Percentiles rank a stretch among this genome's conserved stretches.
phyloP scores from a whole-genome alignment of 2,329 filamentous ascomycete genomes.

The Calonectria pauciramosa region DNA sequence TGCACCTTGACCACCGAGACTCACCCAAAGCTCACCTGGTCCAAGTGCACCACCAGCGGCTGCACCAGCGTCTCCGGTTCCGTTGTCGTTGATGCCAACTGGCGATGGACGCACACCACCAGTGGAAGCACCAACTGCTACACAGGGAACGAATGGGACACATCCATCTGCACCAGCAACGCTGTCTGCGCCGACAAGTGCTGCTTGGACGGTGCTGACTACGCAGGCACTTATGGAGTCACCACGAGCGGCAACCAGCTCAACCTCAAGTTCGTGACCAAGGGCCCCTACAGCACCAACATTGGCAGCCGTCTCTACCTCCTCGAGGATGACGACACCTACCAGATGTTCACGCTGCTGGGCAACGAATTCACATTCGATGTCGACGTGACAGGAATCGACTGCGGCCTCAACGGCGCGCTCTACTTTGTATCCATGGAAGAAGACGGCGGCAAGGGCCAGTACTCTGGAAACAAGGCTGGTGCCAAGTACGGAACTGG shows the following conservation, averaged over 20 bases:
- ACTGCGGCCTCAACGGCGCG: conserved; percentile 80
- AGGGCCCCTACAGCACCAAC: conserved; percentile 61
- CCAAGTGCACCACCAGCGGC: conserved; percentile 65
- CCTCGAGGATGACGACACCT: conserved; percentile 71
- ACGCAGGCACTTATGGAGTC: conserved; percentile 66
- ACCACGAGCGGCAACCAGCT: conserved; percentile 65
- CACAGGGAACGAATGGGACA: conserved; percentile 64
- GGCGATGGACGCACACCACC: conserved; percentile 70
- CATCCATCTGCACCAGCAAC: conserved; percentile 55
- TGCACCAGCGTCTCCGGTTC: conserved; percentile 65
- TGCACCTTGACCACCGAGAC: conserved; percentile 62
- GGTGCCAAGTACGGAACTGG: conserved; percentile 74
- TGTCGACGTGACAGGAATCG: conserved; percentile 76
- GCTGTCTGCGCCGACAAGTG: conserved; percentile 62
- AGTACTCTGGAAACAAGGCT: conserved; percentile 64
- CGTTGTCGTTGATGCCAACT: conserved; percentile 72
- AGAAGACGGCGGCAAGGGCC: conserved; percentile 66
- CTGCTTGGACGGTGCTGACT: conserved; percentile 68
- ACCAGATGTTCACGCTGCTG: conserved; percentile 75
- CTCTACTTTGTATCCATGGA: conserved; percentile 77
- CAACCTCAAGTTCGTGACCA: conserved; percentile 70
- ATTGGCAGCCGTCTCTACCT: conserved; percentile 73
- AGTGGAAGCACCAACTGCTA: conserved; percentile 68
- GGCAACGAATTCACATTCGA: conserved; percentile 81
- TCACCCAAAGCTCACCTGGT: conserved; percentile 68